phyloP scores from a whole-genome alignment of 768 basidiomycete genomes.

The Tricholoma matsutake region DNA sequence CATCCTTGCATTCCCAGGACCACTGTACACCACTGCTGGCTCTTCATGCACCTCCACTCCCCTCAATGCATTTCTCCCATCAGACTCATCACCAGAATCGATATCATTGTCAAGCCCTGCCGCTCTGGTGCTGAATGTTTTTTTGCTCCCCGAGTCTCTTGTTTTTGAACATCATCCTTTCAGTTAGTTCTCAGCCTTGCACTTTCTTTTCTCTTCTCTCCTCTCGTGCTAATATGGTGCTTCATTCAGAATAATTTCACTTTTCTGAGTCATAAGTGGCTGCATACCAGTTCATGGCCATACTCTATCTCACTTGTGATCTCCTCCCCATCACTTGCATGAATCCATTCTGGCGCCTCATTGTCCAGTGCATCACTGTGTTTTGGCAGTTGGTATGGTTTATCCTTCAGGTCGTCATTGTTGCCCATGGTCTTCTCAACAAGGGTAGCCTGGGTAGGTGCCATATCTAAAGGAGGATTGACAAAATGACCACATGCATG shows the following conservation, averaged over 20 bases:
- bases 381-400: no score
- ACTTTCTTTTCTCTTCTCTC: not conserved
- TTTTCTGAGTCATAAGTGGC: not conserved
- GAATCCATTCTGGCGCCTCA: no score
- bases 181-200: not conserved
- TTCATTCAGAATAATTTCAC: not conserved
- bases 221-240: not conserved
- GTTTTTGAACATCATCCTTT: not conserved
- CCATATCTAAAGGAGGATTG: not conserved
- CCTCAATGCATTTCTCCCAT: not conserved
- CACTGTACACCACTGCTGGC: conserved; percentile 4
- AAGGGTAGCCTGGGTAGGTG: not conserved
- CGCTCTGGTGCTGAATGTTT: not conserved
- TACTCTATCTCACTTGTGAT: conserved; percentile 5
- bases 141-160: not conserved
- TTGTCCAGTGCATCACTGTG: no score
- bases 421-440: not conserved
- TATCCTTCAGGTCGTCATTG: no score
- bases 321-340: conserved; percentile 5
- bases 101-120: no score
- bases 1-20: conserved; percentile 13
- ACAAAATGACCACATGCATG: not conserved
- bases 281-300: not conserved
- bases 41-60: conserved; percentile 10
- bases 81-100: no score